Evolutionary conservation across 176 grass and related monocot species (phyloP), one percentile per base, ranked within the genome.

Genomic region (Carex littledalei): DNA sequence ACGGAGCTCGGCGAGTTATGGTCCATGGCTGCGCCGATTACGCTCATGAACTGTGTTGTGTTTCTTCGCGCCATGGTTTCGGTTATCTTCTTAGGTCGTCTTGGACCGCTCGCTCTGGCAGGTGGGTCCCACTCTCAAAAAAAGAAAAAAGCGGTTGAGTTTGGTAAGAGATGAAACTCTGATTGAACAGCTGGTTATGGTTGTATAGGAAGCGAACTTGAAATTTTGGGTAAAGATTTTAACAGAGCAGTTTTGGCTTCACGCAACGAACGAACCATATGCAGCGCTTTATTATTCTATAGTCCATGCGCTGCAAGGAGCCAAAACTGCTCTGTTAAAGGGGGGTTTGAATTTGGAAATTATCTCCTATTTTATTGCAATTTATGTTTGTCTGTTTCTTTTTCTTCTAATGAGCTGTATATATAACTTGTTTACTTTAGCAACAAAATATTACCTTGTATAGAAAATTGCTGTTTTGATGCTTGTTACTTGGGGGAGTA

Each of bases 21-120:
- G 90, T 7, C 77, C 37, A 91, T 99, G 91, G 93, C 93, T 54
- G 86, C 86, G 68, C 96, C 96, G 12, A 94, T 99, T 63, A 94
- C 91, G 29, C 91, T 92, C 64, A 91, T 99, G 81, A 99, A 99
- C 88, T 87, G 89, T 70, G 88, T 99, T 43, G 93, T 99, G 2
- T 99, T 95, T 84, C 91, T 99, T 10, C 93, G 96, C 0, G 96
- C 96, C 34, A 94, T 99, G 96, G 89, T 99, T 17, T 99, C 96
- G 31, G 93, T 99, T 63, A 83, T 99, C 8, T 99, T 91, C 83
- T 90, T 99, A 0, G 96, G 96, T 16, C 89, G 96, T 0, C 96
- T 99, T 1, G 96, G 93, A 22, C 91, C 91, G 17, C 88, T 99
- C 1, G 88, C 92, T 82, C 96, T 99, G 7, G 96, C 96, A 13